These are phyloP conservation scores for Phytophthora sp. DNA, from an alignment of 352 stramenopile genomes.

Conservation along the genomic window DNA sequence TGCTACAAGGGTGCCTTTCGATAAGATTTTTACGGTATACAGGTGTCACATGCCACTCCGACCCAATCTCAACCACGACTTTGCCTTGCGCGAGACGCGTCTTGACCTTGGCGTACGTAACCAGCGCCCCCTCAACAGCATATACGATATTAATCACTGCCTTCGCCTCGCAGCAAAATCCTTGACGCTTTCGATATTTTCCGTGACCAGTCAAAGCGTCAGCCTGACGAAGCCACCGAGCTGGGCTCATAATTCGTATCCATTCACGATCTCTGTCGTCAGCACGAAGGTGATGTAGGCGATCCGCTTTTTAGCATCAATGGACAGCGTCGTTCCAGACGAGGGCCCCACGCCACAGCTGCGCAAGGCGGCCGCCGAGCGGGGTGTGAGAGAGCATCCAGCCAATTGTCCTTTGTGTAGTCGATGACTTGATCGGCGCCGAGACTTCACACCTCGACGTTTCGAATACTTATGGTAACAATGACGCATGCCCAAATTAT, in stretches of 20 bases:
- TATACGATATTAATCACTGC: not conserved
- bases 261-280: conserved; percentile 9
- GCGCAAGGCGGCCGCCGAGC: conserved; percentile 34
- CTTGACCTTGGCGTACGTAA: not conserved
- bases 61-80: not conserved
- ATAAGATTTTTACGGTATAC: no score
- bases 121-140: not conserved
- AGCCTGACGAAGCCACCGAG: not conserved
- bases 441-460: conserved; percentile 46
- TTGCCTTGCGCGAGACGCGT: not conserved
- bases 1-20: no score
- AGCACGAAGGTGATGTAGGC: conserved; percentile 27
- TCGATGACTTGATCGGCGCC: conserved; percentile 59
- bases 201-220: not conserved
- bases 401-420: conserved; percentile 52
- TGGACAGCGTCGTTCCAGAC: conserved; percentile 32
- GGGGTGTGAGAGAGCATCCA: conserved; percentile 30
- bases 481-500: not conserved
- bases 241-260: not conserved
- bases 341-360: conserved; percentile 26
- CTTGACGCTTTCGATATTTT: not conserved
- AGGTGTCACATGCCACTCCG: no score
- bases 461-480: not conserved
- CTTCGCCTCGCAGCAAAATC: not conserved
- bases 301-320: conserved; percentile 35